Conservation (phyloP, 306 rosid species). For the Pyrus bretschneideri region DNA sequence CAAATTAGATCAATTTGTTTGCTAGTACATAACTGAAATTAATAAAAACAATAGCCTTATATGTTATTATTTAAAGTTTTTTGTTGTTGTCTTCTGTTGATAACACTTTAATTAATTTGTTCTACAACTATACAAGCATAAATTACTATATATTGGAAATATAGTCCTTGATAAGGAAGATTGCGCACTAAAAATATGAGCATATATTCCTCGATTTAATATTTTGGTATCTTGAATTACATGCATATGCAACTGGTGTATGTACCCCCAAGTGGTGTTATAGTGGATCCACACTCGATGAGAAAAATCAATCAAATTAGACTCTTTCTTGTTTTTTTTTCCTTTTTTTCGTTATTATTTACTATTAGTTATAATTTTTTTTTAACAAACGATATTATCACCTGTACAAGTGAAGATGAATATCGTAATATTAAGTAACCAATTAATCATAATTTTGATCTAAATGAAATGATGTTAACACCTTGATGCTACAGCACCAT, state of each 20-base stretch:
- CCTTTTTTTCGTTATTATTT: background rate
- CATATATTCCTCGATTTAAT: conserved; percentile 18
- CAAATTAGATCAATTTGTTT: background rate
- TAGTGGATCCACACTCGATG: conserved; percentile 32
- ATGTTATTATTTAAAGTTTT: background rate
- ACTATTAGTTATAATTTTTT: background rate
- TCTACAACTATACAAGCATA: background rate
- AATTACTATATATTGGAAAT: background rate
- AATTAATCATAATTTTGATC: background rate
- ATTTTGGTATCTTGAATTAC: conserved; percentile 15
- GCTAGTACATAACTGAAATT: background rate
- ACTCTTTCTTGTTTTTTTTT: background rate
- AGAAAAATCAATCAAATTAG: conserved; percentile 12
- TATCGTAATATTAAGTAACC: too few relatives aligned
- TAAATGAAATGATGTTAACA: conserved; percentile 16
- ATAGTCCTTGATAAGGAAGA: background rate
- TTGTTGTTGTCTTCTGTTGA: conserved; percentile 21
- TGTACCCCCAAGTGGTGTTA: conserved; percentile 7
- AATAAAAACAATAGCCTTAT: background rate
- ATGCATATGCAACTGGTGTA: conserved; percentile 12
- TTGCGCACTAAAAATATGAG: background rate
- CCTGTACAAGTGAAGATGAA: too few relatives aligned
- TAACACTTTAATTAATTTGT: conserved; percentile 22
- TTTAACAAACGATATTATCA: too few relatives aligned
- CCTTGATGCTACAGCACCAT: conserved; percentile 4